Evolutionary conservation across 495 filamentous ascomycete genomes (phyloP), one percentile per base, ranked within the genome.

Genomic region (Trichoderma asperelloides): DNA sequence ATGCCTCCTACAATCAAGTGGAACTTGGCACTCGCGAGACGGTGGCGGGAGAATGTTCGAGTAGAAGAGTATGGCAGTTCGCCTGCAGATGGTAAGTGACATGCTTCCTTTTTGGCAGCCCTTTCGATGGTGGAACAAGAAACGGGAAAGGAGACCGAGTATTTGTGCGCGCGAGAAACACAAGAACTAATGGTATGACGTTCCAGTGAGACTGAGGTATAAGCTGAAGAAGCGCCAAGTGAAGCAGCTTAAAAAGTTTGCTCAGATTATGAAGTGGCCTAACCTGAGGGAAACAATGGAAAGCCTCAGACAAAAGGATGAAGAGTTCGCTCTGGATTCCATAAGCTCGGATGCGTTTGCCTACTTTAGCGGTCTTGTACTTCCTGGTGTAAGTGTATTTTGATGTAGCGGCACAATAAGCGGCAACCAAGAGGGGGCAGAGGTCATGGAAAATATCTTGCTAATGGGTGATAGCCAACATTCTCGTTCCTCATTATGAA

Each of bases 401-500:
- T 27, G 47, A n/a, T 23, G 21, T 45, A 7, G 21, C n/a, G 11
- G 55, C 18, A 25, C 1, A 55, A 55, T 1, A 8, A 30, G 8
- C 2, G 2, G 11, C 15, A 60, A 12, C 11, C 18, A 25, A 15
- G 9, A 23, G 21, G 40, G 18, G n/a, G 18, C n/a, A 18, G 21
- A 65, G 16, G 23, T 40, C 5, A 40, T 37, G 11, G 43, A n/a
- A 7, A 3, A 41, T 16, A 15, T 9, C n/a, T 28, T 28, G 39
- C 25, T 43, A 47, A 45, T 27, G 27, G 5, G 27, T 15, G 11
- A 28, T 57, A 77, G 74, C 74, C 78, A 0, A 89, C 87, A 21
- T 84, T 89, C 67, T 85, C 87, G 40, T 91, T 86, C 76, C 82
- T 91, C 18, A 84, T 89, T 55, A 90, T 91, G 86, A 90, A 89